Conservation (phyloP, 139 green algal genomes). For the Marvania coccoides region DNA sequence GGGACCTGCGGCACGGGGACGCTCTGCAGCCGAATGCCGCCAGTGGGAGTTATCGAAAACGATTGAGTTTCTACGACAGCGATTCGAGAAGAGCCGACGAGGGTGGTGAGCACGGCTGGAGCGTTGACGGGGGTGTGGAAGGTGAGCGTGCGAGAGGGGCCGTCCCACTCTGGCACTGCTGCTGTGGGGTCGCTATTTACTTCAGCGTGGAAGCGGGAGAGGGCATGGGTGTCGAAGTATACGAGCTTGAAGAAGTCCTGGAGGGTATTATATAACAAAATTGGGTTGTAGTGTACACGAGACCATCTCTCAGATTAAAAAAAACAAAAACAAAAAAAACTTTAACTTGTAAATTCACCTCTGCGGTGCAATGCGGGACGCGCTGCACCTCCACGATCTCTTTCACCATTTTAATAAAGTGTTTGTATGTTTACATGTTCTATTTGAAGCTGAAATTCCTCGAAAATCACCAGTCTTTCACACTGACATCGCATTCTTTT, state of each 20-base stretch:
- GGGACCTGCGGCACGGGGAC: constrained; percentile 20
- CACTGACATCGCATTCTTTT: no score
- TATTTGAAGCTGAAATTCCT: no score
- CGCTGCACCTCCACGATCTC: not conserved
- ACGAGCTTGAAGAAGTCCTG: not conserved
- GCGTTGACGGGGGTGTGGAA: constrained; percentile 24
- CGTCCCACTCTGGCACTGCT: not conserved
- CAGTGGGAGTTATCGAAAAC: not conserved
- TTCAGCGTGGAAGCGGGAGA: constrained; percentile 1
- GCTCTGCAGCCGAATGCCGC: not conserved
- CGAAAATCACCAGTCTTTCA: no score
- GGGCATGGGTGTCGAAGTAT: not conserved
- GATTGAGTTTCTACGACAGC: constrained; percentile 19
- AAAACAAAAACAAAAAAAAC: no score
- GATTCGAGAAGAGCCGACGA: constrained; percentile 9
- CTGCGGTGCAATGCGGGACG: not conserved
- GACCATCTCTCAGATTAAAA: no score
- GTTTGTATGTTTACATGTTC: no score
- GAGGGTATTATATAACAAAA: no score
- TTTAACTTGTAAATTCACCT: not conserved
- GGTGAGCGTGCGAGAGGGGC: not conserved
- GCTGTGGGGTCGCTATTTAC: constrained; percentile 12
- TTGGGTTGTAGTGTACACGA: no score
- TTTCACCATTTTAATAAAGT: not conserved
- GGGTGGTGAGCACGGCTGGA: constrained; percentile 10